These are phyloP conservation scores for Neopestalotiopsis rosae DNA, from an alignment of 2,329 filamentous ascomycete species.

Conservation along the genomic window DNA sequence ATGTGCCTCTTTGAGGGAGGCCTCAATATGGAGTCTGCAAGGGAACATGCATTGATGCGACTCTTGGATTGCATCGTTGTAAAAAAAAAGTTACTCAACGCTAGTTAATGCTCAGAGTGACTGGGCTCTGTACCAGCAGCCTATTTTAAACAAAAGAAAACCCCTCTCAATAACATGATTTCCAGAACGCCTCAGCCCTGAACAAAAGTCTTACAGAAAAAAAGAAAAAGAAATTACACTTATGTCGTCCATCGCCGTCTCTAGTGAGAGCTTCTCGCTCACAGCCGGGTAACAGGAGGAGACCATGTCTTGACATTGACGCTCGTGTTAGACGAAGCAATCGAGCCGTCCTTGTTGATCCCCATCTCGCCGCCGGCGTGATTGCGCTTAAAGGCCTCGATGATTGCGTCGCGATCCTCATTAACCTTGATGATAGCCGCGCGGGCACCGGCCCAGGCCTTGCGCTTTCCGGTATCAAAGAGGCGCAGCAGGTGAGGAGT, in stretches of 20 bases:
- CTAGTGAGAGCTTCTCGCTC: background rate
- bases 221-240: no score
- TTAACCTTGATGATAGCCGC: constrained; percentile 13
- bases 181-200: background rate
- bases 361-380: background rate
- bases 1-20: no score
- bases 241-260: background rate
- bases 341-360: background rate
- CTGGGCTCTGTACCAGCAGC: background rate
- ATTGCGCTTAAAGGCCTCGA: background rate
- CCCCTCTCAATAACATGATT: background rate
- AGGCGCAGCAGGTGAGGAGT: constrained; percentile 2
- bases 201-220: background rate
- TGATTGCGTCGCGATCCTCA: background rate
- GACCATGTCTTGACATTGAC: background rate
- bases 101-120: background rate
- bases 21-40: no score
- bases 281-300: background rate
- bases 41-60: no score
- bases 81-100: no score
- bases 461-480: constrained; percentile 9
- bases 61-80: no score
- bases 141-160: background rate
- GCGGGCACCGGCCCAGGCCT: constrained; percentile 7
- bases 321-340: background rate